Evolutionary conservation across 192 early-diverging fungal genomes (phyloP).

Genomic region (Lunasporangiospora selenospora): DNA sequence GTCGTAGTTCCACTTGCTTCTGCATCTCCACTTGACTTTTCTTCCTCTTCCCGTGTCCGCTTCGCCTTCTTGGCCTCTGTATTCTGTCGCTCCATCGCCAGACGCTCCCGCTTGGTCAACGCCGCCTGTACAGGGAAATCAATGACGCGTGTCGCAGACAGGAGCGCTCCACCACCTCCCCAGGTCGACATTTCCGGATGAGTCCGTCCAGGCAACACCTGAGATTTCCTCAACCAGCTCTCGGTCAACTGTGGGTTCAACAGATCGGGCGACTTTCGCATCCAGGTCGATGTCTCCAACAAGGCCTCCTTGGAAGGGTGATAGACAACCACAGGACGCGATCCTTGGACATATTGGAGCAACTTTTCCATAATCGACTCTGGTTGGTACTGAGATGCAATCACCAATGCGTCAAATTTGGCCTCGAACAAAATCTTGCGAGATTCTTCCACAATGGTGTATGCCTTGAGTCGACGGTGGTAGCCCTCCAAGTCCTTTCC

Average conservation of each 20-base stretch:
- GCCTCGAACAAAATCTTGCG: conserved; percentile 61
- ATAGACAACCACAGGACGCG: conserved; percentile 87
- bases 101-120: conserved; percentile 36
- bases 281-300: conserved; percentile 64
- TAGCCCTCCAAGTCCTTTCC: conserved; percentile 59
- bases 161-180: conserved; percentile 73
- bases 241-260: conserved; percentile 89
- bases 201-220: conserved; percentile 80
- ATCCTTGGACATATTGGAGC: conserved; percentile 77
- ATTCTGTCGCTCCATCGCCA: conserved; percentile 38
- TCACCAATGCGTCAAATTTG: conserved; percentile 78
- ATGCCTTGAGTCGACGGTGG: conserved; percentile 59
- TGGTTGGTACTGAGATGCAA: conserved; percentile 81
- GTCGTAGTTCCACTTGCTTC: background rate
- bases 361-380: conserved; percentile 77
- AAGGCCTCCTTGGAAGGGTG: conserved; percentile 70
- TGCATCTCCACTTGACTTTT: background rate
- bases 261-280: conserved; percentile 72
- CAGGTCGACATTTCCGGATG: conserved; percentile 82
- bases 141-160: conserved; percentile 68
- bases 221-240: conserved; percentile 90
- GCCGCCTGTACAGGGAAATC: conserved; percentile 47
- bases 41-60: conserved; percentile 20
- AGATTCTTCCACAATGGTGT: conserved; percentile 54
- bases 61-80: conserved; percentile 40